A percentile compares a stretch with the other conserved stretches of the same genome.
Conservation (phyloP, 495 filamentous ascomycete genomes). For the Penicillium diatomitis region DNA sequence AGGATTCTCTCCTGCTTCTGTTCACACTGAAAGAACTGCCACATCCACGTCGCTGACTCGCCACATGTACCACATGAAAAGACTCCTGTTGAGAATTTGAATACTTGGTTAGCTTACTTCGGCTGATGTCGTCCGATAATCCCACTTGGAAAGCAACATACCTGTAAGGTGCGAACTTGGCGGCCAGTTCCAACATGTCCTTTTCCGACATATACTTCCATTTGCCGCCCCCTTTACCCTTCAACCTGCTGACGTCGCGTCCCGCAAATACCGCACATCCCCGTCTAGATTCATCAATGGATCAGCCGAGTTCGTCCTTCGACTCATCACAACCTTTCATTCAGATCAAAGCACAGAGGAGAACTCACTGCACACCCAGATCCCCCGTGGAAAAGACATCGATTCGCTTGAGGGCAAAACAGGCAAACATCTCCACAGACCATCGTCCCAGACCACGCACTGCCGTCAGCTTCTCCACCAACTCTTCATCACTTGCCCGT, state of each 20-base stretch:
- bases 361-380: slow-evolving; percentile 75
- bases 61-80: slow-evolving; percentile 95
- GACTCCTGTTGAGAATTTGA: slow-evolving; percentile 33
- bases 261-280: slow-evolving; percentile 88
- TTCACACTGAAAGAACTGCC: slow-evolving; percentile 45
- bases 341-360: background rate
- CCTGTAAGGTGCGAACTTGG: slow-evolving; percentile 77
- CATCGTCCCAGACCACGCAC: slow-evolving; percentile 82
- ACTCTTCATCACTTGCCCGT: slow-evolving; percentile 72
- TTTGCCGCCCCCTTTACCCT: slow-evolving; percentile 73
- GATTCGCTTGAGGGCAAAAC: slow-evolving; percentile 81
- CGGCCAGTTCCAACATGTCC: slow-evolving; percentile 80
- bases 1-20: background rate
- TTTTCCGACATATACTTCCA: slow-evolving; percentile 95
- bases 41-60: slow-evolving; percentile 68
- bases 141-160: slow-evolving; percentile 25
- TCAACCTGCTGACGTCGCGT: slow-evolving; percentile 72
- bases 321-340: background rate
- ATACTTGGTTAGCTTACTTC: background rate
- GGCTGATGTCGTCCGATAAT: background rate
- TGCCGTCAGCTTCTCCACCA: slow-evolving; percentile 70
- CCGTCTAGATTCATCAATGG: slow-evolving; percentile 32
- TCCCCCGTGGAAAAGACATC: slow-evolving; percentile 93
- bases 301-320: too few relatives aligned
- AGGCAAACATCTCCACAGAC: slow-evolving; percentile 97